Evolutionary conservation across 768 basidiomycete species (phyloP).

Genomic region (Termitomyces sp.): DNA sequence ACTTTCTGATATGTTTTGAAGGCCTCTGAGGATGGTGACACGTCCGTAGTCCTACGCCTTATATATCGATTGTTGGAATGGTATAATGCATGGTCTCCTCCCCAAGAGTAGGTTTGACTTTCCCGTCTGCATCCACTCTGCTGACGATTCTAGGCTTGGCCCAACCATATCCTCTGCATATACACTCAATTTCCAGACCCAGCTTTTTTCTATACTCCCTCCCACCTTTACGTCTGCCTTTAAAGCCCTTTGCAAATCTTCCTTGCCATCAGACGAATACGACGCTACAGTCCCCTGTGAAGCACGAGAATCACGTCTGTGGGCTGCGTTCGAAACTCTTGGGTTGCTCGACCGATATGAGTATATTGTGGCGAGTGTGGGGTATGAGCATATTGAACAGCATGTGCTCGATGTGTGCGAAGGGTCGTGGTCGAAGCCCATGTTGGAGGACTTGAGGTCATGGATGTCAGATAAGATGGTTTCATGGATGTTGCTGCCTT

Average conservation of each 20-base stretch:
- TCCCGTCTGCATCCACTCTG: background rate
- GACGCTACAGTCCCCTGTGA: constrained; percentile 19
- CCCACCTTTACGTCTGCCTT: constrained; percentile 64
- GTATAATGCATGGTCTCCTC: constrained; percentile 75
- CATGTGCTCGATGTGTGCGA: constrained; percentile 66
- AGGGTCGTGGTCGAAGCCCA: constrained; percentile 65
- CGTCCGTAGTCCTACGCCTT: constrained; percentile 49
- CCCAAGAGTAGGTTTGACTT: constrained; percentile 48
- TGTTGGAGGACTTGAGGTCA: constrained; percentile 55
- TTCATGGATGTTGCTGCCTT: constrained; percentile 83
- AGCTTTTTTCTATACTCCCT: constrained; percentile 70
- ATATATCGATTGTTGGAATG: constrained; percentile 63
- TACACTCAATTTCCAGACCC: constrained; percentile 68
- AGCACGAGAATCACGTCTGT: constrained; percentile 31
- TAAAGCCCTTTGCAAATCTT: constrained; percentile 60
- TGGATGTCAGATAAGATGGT: constrained; percentile 84
- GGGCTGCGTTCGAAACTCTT: constrained; percentile 64
- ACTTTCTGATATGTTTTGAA: constrained; percentile 20
- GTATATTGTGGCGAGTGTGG: constrained; percentile 76
- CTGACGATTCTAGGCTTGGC: constrained; percentile 49
- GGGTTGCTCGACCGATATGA: constrained; percentile 84
- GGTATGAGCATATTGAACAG: constrained; percentile 81
- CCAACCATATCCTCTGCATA: constrained; percentile 44
- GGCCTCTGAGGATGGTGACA: constrained; percentile 36
- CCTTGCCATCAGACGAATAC: constrained; percentile 39